These are phyloP conservation scores for Pelagomonas calceolata DNA, from an alignment of 108 stramenopile species.

Conservation along the genomic window DNA sequence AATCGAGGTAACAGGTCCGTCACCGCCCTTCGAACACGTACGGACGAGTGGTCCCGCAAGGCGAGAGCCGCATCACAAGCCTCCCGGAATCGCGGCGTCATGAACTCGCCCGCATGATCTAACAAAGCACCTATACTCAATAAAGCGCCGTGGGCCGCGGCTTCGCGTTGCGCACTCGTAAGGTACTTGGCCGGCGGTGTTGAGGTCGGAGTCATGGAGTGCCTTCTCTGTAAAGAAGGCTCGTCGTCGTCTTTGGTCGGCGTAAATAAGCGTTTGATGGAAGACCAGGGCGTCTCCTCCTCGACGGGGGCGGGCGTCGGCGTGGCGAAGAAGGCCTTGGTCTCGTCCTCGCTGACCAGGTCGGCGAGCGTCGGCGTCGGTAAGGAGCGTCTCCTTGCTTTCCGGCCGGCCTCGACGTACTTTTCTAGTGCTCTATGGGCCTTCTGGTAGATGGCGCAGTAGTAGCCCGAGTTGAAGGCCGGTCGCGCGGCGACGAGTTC, in stretches of 20 bases:
- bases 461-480: conserved; percentile 18
- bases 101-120: conserved; percentile 70
- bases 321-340: too few species aligned
- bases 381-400: conserved; percentile 30
- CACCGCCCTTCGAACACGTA: conserved; percentile 68
- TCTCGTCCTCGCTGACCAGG: neutral
- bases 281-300: conserved; percentile 1
- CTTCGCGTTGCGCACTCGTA: conserved; percentile 26
- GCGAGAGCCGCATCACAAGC: conserved; percentile 63
- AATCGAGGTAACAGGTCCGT: conserved; percentile 73
- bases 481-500: conserved; percentile 15
- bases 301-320: neutral
- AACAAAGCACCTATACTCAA: conserved; percentile 72
- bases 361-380: conserved; percentile 42
- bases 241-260: neutral
- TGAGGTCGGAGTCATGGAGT: conserved; percentile 19
- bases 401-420: conserved; percentile 5
- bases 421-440: conserved; percentile 12
- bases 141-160: conserved; percentile 74
- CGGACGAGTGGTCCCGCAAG: conserved; percentile 53
- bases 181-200: neutral
- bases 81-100: conserved; percentile 83
- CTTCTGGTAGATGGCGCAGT: conserved; percentile 26
- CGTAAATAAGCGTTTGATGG: neutral
- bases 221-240: neutral